Percentiles rank a stretch among this genome's conserved stretches.
phyloP scores from a whole-genome alignment of 140 eudicot species.

The Senecio squalidus region DNA sequence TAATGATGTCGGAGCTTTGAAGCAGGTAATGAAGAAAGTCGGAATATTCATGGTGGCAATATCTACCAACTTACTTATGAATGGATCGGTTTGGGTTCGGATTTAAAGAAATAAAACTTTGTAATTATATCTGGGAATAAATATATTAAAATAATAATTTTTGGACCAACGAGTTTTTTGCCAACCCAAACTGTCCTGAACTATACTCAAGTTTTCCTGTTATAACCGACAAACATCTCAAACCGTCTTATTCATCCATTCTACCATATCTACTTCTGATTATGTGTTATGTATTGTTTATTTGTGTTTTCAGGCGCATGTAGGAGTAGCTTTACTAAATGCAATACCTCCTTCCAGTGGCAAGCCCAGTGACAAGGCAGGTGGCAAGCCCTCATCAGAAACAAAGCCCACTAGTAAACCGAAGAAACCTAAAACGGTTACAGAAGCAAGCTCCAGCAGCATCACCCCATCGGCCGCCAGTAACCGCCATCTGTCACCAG shows the following conservation, averaged over 20 bases:
- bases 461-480: slow-evolving; percentile 29
- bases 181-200: too few relatives aligned
- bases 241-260: background rate
- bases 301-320: slow-evolving; percentile 58
- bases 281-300: background rate
- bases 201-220: background rate
- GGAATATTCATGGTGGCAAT: background rate
- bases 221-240: background rate
- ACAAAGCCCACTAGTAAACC: slow-evolving; percentile 31
- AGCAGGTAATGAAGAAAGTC: slow-evolving; percentile 58
- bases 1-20: slow-evolving; percentile 92
- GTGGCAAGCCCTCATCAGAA: slow-evolving; percentile 43
- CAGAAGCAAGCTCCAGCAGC: slow-evolving; percentile 42
- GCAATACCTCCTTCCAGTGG: slow-evolving; percentile 57
- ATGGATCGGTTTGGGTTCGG: background rate
- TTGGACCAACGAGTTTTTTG: too few relatives aligned
- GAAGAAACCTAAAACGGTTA: slow-evolving; percentile 47
- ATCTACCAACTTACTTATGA: background rate
- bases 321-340: slow-evolving; percentile 83
- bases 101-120: too few relatives aligned
- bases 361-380: too few relatives aligned
- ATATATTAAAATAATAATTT: too few relatives aligned
- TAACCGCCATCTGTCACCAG: slow-evolving; percentile 70
- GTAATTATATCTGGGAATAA: background rate
- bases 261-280: background rate